These are phyloP conservation scores for Acanthamoeba lugdunensis DNA, from an alignment of 208 protist genomes.

Conservation along the genomic window DNA sequence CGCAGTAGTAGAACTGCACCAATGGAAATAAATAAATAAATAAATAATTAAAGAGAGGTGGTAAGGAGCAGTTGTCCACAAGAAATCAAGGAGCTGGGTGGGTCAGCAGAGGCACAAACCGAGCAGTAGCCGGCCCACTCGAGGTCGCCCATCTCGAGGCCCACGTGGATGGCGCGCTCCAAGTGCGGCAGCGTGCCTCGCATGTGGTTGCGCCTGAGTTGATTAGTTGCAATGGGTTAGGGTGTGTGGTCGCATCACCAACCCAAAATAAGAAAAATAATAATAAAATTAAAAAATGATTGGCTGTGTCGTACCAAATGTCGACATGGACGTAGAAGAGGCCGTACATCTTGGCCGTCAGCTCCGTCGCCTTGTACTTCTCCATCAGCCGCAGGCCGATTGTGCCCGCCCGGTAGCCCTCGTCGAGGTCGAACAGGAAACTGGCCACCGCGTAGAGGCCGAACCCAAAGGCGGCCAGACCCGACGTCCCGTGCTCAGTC, in stretches of 20 bases:
- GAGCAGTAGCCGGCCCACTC: slow-evolving; percentile 42
- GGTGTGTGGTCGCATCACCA: too few relatives aligned
- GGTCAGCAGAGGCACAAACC: too few relatives aligned
- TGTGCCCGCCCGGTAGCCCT: slow-evolving; percentile 55
- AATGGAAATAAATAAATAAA: too few relatives aligned
- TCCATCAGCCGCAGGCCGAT: slow-evolving; percentile 64
- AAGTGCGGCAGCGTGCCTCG: not conserved
- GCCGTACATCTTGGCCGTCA: slow-evolving; percentile 46
- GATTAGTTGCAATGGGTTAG: not conserved
- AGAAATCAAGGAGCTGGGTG: too few relatives aligned
- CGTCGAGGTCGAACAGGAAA: slow-evolving; percentile 71
- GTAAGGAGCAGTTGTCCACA: too few relatives aligned
- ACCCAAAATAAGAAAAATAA: too few relatives aligned
- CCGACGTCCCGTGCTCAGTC: slow-evolving; percentile 53
- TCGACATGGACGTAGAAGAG: slow-evolving; percentile 45
- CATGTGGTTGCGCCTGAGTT: not conserved
- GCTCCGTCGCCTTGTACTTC: not conserved
- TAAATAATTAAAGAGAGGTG: too few relatives aligned
- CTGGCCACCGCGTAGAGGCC: slow-evolving; percentile 41
- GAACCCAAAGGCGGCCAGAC: slow-evolving; percentile 47
- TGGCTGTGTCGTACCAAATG: too few relatives aligned
- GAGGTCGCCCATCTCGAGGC: slow-evolving; percentile 8
- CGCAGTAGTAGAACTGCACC: slow-evolving; percentile 58
- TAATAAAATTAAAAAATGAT: too few relatives aligned
- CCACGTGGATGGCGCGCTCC: slow-evolving; percentile 2